These are phyloP conservation scores for Rhizopogon sp. DNA, from an alignment of 768 basidiomycete genomes.

Conservation along the genomic window DNA sequence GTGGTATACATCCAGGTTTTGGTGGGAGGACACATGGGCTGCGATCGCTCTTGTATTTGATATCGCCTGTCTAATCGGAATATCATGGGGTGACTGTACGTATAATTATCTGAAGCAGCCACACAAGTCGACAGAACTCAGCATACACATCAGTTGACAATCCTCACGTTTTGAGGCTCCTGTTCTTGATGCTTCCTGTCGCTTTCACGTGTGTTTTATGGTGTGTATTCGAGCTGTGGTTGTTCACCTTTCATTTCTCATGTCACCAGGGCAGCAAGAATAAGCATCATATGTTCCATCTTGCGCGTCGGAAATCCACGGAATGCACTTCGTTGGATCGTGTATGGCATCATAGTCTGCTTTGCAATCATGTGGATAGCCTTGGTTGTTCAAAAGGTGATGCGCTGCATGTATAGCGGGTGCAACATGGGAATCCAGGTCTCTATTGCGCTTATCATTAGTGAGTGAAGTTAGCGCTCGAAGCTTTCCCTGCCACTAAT, in stretches of 20 bases:
- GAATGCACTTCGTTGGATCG: conserved; percentile 4
- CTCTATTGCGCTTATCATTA: conserved; percentile 18
- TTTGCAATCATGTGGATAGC: conserved; percentile 13
- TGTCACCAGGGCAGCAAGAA: conserved; percentile 18
- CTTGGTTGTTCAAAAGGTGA: conserved; percentile 14
- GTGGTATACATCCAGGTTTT: conserved; percentile 12
- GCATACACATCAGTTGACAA: background rate
- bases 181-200: conserved; percentile 16
- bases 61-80: conserved; percentile 11
- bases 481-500: background rate
- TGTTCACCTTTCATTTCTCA: background rate
- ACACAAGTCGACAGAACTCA: background rate
- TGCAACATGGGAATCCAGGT: conserved; percentile 7
- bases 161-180: background rate
- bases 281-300: conserved; percentile 24
- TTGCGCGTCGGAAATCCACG: conserved; percentile 15
- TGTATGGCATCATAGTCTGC: conserved; percentile 12
- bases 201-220: conserved; percentile 15
- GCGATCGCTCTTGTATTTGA: conserved; percentile 17
- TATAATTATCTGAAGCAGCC: background rate
- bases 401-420: background rate
- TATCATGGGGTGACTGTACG: conserved; percentile 18
- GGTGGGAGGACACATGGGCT: conserved; percentile 26
- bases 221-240: conserved; percentile 8
- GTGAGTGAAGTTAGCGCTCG: conserved; percentile 9